These are phyloP conservation scores for Chaetomiaceae sp. DNA, from an alignment of 2,329 filamentous ascomycete species.

Conservation along the genomic window DNA sequence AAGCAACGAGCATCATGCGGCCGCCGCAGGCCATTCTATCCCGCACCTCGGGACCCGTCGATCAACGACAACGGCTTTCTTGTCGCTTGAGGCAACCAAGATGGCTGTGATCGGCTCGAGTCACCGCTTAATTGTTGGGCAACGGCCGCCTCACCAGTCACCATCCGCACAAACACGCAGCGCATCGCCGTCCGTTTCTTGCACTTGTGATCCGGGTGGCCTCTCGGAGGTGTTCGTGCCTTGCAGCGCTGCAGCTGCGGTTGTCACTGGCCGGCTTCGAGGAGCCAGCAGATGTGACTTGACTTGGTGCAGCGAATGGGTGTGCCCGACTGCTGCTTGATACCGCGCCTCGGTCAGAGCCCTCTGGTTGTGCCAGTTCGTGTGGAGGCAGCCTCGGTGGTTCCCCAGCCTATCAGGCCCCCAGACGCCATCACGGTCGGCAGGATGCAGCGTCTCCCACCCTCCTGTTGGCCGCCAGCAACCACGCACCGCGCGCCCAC, in stretches of 20 bases:
- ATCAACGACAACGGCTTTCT: conserved; percentile 6
- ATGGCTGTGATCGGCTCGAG: conserved; percentile 8
- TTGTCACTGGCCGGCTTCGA: conserved; percentile 20
- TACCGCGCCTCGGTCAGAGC: conserved; percentile 16
- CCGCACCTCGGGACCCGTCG: conserved; percentile 17
- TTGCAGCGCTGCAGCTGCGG: conserved; percentile 24
- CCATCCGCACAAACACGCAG: conserved; percentile 4
- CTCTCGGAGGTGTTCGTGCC: conserved; percentile 26
- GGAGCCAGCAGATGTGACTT: conserved; percentile 19
- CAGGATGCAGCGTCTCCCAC: conserved; percentile 23
- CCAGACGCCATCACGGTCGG: conserved; percentile 18
- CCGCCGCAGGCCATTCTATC: conserved; percentile 8
- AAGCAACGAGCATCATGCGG: conserved; percentile 12
- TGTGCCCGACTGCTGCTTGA: conserved; percentile 20
- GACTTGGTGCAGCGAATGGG: conserved; percentile 25
- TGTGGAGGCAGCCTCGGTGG: conserved; percentile 12
- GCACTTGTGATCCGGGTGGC: conserved; percentile 23
- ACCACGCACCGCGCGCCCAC: conserved; percentile 15
- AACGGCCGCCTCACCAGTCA: neutral
- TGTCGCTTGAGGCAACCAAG: conserved; percentile 2
- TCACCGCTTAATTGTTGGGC: neutral
- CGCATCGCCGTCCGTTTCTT: conserved; percentile 18
- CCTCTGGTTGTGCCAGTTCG: conserved; percentile 18
- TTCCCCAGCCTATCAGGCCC: conserved; percentile 24
- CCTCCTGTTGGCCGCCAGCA: conserved; percentile 22